Evolutionary conservation across 805 yeast species (phyloP).

Genomic region (Metschnikowia anglica): DNA sequence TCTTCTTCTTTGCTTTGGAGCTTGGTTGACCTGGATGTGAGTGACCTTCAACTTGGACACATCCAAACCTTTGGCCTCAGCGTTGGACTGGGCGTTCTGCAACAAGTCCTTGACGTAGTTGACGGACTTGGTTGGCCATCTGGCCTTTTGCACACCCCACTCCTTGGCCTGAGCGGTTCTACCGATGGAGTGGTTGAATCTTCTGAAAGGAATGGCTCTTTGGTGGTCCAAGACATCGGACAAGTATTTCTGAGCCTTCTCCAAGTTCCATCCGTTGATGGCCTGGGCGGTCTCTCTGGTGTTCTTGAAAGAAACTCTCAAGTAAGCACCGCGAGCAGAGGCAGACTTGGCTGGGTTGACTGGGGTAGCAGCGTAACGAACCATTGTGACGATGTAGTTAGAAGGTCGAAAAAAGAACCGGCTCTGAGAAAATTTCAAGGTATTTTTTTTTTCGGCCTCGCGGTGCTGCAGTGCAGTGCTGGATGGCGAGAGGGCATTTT

Average conservation of each 20-base stretch:
- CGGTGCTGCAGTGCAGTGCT: slow-evolving; percentile 5
- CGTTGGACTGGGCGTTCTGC: slow-evolving; percentile 97
- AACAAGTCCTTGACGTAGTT: slow-evolving; percentile 91
- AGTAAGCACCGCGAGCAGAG: slow-evolving; percentile 98
- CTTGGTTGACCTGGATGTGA: slow-evolving; percentile 99
- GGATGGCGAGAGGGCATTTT: too few species aligned
- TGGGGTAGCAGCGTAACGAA: slow-evolving; percentile 99
- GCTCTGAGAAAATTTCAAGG: slow-evolving; percentile 6
- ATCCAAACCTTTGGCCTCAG: slow-evolving; percentile 96
- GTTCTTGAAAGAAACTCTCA: slow-evolving; percentile 99
- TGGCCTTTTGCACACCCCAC: slow-evolving; percentile 99
- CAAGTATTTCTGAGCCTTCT: slow-evolving; percentile 93
- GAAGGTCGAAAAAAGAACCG: slow-evolving; percentile 10
- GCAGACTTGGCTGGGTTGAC: slow-evolving; percentile 99
- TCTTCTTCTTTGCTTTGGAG: slow-evolving; percentile 99
- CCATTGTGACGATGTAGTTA: slow-evolving; percentile 55
- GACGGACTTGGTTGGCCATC: slow-evolving; percentile 99
- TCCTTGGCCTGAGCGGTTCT: slow-evolving; percentile 99
- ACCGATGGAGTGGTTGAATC: slow-evolving; percentile 94
- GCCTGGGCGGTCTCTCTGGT: slow-evolving; percentile 99
- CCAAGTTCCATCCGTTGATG: slow-evolving; percentile 95
- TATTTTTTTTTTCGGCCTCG: slow-evolving; percentile 7
- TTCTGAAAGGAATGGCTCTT: slow-evolving; percentile 99
- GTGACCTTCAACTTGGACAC: slow-evolving; percentile 89
- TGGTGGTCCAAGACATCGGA: slow-evolving; percentile 95